Conservation (phyloP, 164 flowering plant genomes). For the Vitis vinifera region DNA sequence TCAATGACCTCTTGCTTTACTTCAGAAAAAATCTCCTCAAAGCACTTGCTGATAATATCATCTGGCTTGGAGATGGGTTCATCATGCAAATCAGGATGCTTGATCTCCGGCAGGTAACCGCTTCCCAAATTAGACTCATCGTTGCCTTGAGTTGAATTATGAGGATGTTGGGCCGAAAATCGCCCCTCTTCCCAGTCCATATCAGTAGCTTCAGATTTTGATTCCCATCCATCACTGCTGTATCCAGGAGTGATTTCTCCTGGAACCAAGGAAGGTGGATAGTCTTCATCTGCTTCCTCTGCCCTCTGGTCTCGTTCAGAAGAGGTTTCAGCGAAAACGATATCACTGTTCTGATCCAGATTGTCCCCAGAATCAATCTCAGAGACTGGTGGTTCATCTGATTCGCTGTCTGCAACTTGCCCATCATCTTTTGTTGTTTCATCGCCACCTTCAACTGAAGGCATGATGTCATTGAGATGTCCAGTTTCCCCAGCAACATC, state of each 20-base stretch:
- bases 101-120: neutral
- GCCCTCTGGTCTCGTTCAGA: neutral
- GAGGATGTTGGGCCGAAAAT: constrained; percentile 11
- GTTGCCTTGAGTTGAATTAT: constrained; percentile 1
- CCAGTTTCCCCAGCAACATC: constrained; percentile 4
- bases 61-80: constrained; percentile 3
- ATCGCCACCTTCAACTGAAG: neutral
- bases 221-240: constrained; percentile 11
- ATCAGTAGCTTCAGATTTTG: constrained; percentile 21
- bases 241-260: constrained; percentile 7
- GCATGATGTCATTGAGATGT: neutral
- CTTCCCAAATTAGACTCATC: neutral
- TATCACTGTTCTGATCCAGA: constrained; percentile 5
- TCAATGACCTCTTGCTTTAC: constrained; percentile 13
- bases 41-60: neutral
- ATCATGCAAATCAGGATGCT: neutral
- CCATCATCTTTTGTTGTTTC: neutral
- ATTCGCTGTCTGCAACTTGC: constrained; percentile 15
- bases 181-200: constrained; percentile 51
- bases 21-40: constrained; percentile 14
- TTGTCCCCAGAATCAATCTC: constrained; percentile 25
- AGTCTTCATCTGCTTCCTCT: constrained; percentile 14
- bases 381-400: constrained; percentile 19
- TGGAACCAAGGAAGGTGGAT: neutral
- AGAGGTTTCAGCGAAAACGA: neutral